These are phyloP conservation scores for Beauveria caledonica DNA, from an alignment of 2,329 filamentous ascomycete genomes.

Conservation along the genomic window DNA sequence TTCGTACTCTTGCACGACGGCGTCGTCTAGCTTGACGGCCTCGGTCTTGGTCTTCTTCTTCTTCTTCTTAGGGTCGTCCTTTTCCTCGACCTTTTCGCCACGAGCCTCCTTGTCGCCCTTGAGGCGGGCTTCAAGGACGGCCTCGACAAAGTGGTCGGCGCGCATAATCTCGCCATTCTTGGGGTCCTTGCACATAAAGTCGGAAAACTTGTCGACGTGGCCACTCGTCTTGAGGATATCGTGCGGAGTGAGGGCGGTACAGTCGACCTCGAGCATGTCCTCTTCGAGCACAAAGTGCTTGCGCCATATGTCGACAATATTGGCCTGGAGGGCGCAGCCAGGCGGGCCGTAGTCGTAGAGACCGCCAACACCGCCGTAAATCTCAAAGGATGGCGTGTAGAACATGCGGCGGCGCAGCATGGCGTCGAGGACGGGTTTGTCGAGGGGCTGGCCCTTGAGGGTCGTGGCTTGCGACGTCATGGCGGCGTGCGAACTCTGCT, in stretches of 20 bases:
- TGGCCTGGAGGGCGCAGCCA: slow-evolving; percentile 76
- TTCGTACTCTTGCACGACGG: slow-evolving; percentile 80
- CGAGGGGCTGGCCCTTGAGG: slow-evolving; percentile 82
- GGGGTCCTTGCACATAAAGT: slow-evolving; percentile 99
- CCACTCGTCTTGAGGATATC: slow-evolving; percentile 92
- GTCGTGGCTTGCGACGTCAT: slow-evolving; percentile 58
- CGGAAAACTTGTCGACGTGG: slow-evolving; percentile 95
- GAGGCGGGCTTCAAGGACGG: slow-evolving; percentile 77
- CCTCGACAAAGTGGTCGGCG: slow-evolving; percentile 93
- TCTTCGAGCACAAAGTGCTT: slow-evolving; percentile 91
- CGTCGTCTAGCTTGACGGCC: slow-evolving; percentile 79
- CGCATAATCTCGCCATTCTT: slow-evolving; percentile 95
- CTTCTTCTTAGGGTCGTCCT: slow-evolving; percentile 66
- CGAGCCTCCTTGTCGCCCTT: slow-evolving; percentile 91
- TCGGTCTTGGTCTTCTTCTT: slow-evolving; percentile 84
- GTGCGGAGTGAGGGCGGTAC: slow-evolving; percentile 85
- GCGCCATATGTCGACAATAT: slow-evolving; percentile 82
- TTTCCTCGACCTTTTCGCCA: slow-evolving; percentile 69
- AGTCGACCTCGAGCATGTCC: slow-evolving; percentile 93
- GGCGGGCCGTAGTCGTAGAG: slow-evolving; percentile 92
- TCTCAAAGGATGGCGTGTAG: slow-evolving; percentile 92
- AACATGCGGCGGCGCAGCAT: slow-evolving; percentile 84
- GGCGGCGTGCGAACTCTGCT: slow-evolving; percentile 16
- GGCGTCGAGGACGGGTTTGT: slow-evolving; percentile 72
- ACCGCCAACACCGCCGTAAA: slow-evolving; percentile 82